A percentile compares a stretch with the other conserved stretches of the same genome.
Evolutionary conservation across 176 grass and related monocot genomes (phyloP).

Genomic region (Zea luxurians): DNA sequence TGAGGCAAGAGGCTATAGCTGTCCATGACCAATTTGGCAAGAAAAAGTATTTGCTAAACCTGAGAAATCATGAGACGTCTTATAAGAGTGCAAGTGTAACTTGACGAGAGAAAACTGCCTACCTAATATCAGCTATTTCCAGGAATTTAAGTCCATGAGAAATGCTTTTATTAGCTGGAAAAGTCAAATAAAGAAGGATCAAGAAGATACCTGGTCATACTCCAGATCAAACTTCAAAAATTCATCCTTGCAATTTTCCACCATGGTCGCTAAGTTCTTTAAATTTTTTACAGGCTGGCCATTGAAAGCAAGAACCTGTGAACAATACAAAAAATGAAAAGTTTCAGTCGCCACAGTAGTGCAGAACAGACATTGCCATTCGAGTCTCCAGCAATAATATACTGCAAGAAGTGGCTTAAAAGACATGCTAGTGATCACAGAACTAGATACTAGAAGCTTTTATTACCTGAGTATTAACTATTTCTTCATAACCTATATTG

Average conservation of each 20-base stretch:
- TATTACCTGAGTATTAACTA: conserved; percentile 92
- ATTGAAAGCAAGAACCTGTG: conserved; percentile 78
- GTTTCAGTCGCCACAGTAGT: conserved; percentile 4
- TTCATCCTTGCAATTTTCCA: conserved; percentile 82
- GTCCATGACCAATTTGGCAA: background rate
- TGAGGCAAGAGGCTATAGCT: background rate
- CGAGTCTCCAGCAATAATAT: conserved; percentile 15
- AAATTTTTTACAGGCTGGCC: conserved; percentile 89
- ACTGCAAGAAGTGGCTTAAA: background rate
- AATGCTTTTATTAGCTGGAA: conserved; percentile 22
- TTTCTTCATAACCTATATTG: conserved; percentile 96
- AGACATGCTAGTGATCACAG: conserved; percentile 6
- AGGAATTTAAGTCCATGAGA: background rate
- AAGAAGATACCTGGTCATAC: conserved; percentile 76
- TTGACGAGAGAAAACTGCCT: background rate
- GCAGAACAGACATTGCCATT: conserved; percentile 2
- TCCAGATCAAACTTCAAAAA: conserved; percentile 97
- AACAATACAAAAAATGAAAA: conserved; percentile 16
- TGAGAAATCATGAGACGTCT: background rate
- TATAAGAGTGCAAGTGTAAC: background rate
- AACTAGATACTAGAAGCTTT: conserved; percentile 5
- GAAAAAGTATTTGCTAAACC: background rate
- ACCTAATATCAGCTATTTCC: too few relatives aligned
- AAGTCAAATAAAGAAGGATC: background rate
- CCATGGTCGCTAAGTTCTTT: conserved; percentile 72